phyloP scores from a whole-genome alignment of 805 yeast genomes.

The Yarrowia porcina region DNA sequence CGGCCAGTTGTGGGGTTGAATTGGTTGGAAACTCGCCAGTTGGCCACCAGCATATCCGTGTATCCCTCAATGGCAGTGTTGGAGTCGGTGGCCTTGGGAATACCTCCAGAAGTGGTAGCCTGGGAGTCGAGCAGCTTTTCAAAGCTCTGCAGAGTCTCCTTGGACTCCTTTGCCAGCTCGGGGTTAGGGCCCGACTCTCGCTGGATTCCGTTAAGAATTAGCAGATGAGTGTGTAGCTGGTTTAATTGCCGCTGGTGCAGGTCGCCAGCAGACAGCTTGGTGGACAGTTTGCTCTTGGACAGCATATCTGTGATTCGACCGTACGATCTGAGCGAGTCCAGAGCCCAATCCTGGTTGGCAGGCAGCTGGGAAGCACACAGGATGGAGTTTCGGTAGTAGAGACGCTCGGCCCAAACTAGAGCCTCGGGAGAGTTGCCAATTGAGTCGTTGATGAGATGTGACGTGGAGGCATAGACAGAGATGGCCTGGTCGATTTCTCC shows the following conservation, averaged over 20 bases:
- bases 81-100: slow-evolving; percentile 33
- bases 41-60: slow-evolving; percentile 29
- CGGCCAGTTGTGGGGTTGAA: slow-evolving; percentile 28
- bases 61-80: slow-evolving; percentile 31
- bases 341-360: slow-evolving; percentile 26
- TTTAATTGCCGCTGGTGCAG: slow-evolving; percentile 24
- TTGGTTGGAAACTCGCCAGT: slow-evolving; percentile 30
- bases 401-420: slow-evolving; percentile 44
- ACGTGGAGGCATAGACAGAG: slow-evolving; percentile 25
- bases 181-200: slow-evolving; percentile 12
- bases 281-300: slow-evolving; percentile 11
- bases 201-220: slow-evolving; percentile 24
- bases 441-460: slow-evolving; percentile 11
- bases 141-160: slow-evolving; percentile 26
- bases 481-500: slow-evolving; percentile 30
- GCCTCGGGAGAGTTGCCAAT: slow-evolving; percentile 40
- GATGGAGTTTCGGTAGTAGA: slow-evolving; percentile 32
- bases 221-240: slow-evolving; percentile 26
- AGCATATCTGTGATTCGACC: slow-evolving; percentile 25
- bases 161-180: slow-evolving; percentile 26
- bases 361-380: slow-evolving; percentile 27
- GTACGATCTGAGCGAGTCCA: slow-evolving; percentile 28
- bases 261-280: slow-evolving; percentile 15
- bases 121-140: slow-evolving; percentile 28
- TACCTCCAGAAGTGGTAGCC: background rate